Percentiles rank a stretch among this genome's conserved stretches.
These are phyloP conservation scores for Aspergillus aculeatinus DNA, from an alignment of 2,329 filamentous ascomycete genomes.

Conservation along the genomic window DNA sequence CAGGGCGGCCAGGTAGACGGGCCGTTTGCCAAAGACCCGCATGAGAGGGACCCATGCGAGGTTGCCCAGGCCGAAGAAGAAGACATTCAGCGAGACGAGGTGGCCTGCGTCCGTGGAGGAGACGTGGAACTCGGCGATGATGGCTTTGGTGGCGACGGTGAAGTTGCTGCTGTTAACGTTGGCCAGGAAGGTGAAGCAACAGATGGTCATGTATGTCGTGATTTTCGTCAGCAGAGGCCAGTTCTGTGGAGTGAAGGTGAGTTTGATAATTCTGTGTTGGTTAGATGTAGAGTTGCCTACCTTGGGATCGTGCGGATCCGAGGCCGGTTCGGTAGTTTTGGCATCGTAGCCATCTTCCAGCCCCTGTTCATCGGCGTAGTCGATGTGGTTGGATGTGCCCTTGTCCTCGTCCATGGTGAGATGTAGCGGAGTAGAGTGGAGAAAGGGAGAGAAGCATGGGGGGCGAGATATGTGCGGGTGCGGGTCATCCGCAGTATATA, in stretches of 20 bases:
- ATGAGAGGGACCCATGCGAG: conserved; percentile 29
- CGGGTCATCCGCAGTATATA: background rate
- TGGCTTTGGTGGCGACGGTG: conserved; percentile 36
- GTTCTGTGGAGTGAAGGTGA: conserved; percentile 16
- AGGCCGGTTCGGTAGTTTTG: background rate
- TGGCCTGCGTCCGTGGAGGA: conserved; percentile 25
- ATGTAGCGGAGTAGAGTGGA: background rate
- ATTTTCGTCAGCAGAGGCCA: conserved; percentile 22
- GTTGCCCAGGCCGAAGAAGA: conserved; percentile 27
- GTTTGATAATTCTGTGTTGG: no score
- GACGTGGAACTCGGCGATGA: conserved; percentile 31
- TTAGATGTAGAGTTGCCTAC: conserved; percentile 3
- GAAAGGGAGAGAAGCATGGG: background rate
- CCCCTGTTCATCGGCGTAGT: conserved; percentile 7
- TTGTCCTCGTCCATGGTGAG: conserved; percentile 4
- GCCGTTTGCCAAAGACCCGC: conserved; percentile 36
- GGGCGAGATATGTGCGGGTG: background rate
- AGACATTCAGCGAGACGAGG: conserved; percentile 28
- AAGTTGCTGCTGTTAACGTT: conserved; percentile 42
- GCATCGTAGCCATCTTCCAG: background rate
- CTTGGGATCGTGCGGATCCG: conserved; percentile 21
- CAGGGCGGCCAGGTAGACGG: conserved; percentile 38
- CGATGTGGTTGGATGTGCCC: conserved; percentile 3
- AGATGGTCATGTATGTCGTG: conserved; percentile 36
- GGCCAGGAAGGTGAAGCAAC: conserved; percentile 42